These are phyloP conservation scores for Lodderomyces metapsilosis DNA, from an alignment of 1,139 yeast genomes.

Conservation along the genomic window DNA sequence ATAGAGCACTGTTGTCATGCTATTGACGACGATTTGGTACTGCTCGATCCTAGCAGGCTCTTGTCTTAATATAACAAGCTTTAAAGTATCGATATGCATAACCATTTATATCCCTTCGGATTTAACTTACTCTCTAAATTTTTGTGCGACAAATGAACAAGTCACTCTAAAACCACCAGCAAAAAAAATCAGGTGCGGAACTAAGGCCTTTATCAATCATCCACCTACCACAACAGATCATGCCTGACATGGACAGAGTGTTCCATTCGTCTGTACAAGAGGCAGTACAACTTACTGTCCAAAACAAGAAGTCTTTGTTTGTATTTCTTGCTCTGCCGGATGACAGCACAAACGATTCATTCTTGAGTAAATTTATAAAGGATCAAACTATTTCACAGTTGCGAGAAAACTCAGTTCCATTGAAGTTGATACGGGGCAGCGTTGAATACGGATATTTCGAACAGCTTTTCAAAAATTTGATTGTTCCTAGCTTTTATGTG, in stretches of 20 bases:
- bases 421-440: constrained; percentile 45
- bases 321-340: constrained; percentile 33
- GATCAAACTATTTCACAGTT: constrained; percentile 14
- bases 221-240: background rate
- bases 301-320: constrained; percentile 37
- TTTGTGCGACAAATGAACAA: no score
- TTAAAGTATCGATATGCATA: no score
- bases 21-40: constrained; percentile 9
- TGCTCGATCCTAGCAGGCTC: constrained; percentile 12
- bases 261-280: constrained; percentile 33
- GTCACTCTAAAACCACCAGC: no score
- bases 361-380: constrained; percentile 21
- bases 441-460: constrained; percentile 48
- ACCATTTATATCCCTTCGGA: no score
- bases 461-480: constrained; percentile 47
- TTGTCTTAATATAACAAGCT: background rate
- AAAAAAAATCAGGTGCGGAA: background rate
- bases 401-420: constrained; percentile 32
- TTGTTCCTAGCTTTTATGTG: constrained; percentile 49
- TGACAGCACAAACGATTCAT: constrained; percentile 16
- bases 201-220: background rate
- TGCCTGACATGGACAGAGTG: constrained; percentile 11
- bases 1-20: background rate
- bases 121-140: no score
- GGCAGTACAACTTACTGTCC: constrained; percentile 41